These are phyloP conservation scores for Raphanus hybrid DNA, from an alignment of 441 rosid species.

Conservation along the genomic window DNA sequence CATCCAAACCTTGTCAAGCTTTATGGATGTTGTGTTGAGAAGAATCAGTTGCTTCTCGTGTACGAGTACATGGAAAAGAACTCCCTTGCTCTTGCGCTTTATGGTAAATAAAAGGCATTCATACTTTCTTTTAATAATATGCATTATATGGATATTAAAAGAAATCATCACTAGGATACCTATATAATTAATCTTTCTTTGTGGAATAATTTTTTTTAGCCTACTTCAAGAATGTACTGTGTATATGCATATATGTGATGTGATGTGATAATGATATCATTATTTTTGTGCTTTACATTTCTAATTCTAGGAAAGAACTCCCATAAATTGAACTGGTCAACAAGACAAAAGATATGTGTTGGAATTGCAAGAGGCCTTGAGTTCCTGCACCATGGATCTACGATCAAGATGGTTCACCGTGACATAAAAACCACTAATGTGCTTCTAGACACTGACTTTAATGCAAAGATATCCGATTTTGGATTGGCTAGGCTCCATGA, in stretches of 20 bases:
- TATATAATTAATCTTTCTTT: no score
- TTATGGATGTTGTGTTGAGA: not conserved
- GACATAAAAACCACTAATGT: not conserved
- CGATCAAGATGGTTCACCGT: not conserved
- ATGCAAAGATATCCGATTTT: not conserved
- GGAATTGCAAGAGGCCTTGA: not conserved
- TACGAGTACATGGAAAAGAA: not conserved
- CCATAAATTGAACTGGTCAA: not conserved
- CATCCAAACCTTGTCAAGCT: not conserved
- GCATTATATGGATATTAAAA: not conserved
- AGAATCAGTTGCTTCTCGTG: not conserved
- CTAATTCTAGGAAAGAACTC: not conserved
- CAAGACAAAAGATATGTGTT: not conserved
- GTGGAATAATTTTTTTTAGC: no score
- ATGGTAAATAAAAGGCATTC: not conserved
- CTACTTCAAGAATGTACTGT: not conserved
- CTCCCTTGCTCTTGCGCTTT: not conserved
- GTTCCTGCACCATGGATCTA: not conserved
- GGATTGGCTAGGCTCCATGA: not conserved
- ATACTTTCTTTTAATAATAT: not conserved
- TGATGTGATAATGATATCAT: not conserved
- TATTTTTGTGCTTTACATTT: not conserved
- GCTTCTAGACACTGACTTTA: not conserved
- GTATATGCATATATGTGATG: not conserved
- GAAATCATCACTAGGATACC: not conserved